These are phyloP conservation scores for Lasiodiplodia theobromae DNA, from an alignment of 2,329 filamentous ascomycete genomes.

Conservation along the genomic window DNA sequence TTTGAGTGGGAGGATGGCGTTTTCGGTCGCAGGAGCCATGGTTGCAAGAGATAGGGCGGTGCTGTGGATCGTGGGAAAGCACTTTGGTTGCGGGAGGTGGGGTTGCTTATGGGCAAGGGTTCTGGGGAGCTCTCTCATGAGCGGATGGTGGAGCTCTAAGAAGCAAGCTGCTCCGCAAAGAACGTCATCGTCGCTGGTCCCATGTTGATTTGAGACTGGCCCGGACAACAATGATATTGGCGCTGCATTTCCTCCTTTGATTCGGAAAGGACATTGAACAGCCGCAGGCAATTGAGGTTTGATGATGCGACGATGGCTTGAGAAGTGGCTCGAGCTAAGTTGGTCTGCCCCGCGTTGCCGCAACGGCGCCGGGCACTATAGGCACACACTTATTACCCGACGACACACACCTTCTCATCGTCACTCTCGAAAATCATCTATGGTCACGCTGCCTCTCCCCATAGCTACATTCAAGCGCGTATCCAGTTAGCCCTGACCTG, in stretches of 20 bases:
- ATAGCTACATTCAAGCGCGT: too few species aligned
- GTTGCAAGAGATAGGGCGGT: neutral
- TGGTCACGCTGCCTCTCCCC: too few species aligned
- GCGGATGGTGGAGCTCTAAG: neutral
- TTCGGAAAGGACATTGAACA: neutral
- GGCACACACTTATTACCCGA: too few species aligned
- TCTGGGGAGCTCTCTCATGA: neutral
- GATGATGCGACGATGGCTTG: too few species aligned
- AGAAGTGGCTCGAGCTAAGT: too few species aligned
- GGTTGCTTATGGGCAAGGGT: neutral
- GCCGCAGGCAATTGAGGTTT: neutral
- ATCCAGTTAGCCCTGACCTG: too few species aligned
- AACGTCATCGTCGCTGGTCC: neutral
- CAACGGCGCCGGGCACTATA: too few species aligned
- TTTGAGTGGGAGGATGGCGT: slow-evolving; percentile 49
- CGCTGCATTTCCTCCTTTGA: neutral
- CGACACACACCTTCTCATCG: too few species aligned
- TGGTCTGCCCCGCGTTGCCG: too few species aligned
- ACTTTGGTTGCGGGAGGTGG: neutral
- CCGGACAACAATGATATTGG: neutral
- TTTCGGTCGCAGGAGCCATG: slow-evolving; percentile 45
- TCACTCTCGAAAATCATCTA: too few species aligned
- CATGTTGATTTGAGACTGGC: neutral
- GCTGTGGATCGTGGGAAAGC: neutral
- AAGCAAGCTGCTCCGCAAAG: neutral